Conservation (phyloP, 352 stramenopile genomes). For the Phytopythium boreale region DNA sequence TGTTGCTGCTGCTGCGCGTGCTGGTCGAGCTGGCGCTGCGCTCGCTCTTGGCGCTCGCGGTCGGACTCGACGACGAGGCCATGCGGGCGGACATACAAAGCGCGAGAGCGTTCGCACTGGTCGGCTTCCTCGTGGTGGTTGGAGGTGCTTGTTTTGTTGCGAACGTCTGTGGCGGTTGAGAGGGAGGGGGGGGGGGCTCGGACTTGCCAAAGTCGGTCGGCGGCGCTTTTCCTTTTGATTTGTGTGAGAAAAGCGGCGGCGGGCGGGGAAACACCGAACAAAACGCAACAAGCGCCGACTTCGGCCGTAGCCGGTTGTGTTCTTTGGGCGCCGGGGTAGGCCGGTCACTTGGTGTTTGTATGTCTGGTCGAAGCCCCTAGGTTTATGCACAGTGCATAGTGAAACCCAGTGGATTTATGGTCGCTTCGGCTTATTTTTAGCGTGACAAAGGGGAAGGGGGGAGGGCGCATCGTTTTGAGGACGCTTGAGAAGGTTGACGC, state of each 20-base stretch:
- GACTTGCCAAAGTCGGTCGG: background rate
- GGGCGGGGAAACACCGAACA: constrained; percentile 3
- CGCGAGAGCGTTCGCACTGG: background rate
- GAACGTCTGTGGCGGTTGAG: background rate
- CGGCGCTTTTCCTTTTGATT: background rate
- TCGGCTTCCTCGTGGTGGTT: background rate
- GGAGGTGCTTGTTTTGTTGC: background rate
- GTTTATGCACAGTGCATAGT: too few species aligned
- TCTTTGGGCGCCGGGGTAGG: background rate
- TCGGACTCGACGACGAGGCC: background rate
- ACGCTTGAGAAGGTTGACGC: background rate
- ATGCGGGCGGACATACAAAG: background rate
- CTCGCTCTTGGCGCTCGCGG: constrained; percentile 5
- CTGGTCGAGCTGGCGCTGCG: constrained; percentile 1
- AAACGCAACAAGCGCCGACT: background rate
- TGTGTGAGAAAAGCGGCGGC: background rate
- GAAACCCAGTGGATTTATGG: too few species aligned
- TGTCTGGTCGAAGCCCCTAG: background rate
- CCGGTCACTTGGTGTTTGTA: background rate
- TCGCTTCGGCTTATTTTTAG: background rate
- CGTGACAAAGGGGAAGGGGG: background rate
- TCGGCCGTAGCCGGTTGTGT: background rate
- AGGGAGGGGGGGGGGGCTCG: too few species aligned
- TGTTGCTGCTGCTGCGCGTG: constrained; percentile 4
- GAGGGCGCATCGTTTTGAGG: background rate